Evolutionary conservation across 139 green algal species (phyloP).

Genomic region (Pseudopediastrum boryanum): DNA sequence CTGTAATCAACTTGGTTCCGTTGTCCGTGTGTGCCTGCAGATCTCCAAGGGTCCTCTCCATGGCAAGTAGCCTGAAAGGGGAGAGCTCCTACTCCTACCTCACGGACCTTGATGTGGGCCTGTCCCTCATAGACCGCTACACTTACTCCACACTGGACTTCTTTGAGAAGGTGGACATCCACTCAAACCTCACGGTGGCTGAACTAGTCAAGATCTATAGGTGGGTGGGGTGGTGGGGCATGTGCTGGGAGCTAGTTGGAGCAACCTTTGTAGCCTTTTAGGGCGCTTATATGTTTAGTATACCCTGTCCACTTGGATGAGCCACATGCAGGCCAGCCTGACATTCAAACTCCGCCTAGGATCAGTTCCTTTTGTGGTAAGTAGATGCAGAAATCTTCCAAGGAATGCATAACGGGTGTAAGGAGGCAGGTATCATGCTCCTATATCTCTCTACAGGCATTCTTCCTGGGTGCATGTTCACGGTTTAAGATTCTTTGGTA

Average conservation of each 20-base stretch:
- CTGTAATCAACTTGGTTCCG: no score
- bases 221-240: conserved; percentile 5
- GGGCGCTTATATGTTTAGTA: not conserved
- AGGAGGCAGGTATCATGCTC: no score
- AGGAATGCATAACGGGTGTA: no score
- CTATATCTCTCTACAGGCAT: no score
- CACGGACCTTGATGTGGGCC: conserved; percentile 61
- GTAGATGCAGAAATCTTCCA: not conserved
- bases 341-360: not conserved
- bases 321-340: not conserved
- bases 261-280: not conserved
- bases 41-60: conserved; percentile 28
- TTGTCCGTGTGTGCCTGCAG: conserved; percentile 19
- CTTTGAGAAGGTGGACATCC: conserved; percentile 57
- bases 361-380: not conserved
- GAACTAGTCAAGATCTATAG: conserved; percentile 47
- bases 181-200: conserved; percentile 50
- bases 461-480: no score
- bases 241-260: not conserved
- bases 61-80: conserved; percentile 36
- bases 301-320: not conserved
- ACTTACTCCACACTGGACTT: conserved; percentile 73
- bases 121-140: conserved; percentile 79
- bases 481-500: no score
- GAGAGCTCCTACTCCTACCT: conserved; percentile 79